A percentile compares a stretch with the other conserved stretches of the same genome.
Conservation (phyloP, 305 asterid genomes). For the Stenogyne calaminthoides region DNA sequence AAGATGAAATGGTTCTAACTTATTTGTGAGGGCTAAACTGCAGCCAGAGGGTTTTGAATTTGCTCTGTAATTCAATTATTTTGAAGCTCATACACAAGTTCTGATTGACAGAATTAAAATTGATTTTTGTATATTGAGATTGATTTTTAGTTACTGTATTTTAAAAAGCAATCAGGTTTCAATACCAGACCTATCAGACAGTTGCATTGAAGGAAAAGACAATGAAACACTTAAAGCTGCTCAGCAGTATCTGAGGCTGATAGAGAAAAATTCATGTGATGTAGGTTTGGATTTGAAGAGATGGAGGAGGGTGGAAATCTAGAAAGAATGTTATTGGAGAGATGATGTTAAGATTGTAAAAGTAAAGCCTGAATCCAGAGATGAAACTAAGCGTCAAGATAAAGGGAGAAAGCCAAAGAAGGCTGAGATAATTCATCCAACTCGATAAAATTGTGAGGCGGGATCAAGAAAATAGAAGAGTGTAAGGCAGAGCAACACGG, state of each 20-base stretch:
- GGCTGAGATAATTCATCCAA: conserved; percentile 46
- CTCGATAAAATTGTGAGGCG: conserved; percentile 35
- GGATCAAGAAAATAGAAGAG: conserved; percentile 31
- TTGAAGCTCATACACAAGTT: background rate
- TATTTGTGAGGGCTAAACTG: conserved; percentile 1
- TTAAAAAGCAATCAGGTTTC: conserved; percentile 55
- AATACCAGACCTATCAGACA: conserved; percentile 81
- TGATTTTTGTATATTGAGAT: conserved; percentile 3
- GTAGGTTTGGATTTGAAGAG: conserved; percentile 43
- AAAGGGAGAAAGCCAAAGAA: conserved; percentile 35
- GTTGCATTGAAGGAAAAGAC: conserved; percentile 87
- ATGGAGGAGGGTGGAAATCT: conserved; percentile 47
- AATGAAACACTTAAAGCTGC: conserved; percentile 90
- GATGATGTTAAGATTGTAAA: conserved; percentile 35
- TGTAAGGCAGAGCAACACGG: conserved; percentile 30
- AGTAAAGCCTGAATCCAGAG: conserved; percentile 39
- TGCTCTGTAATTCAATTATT: background rate
- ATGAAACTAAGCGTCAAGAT: conserved; percentile 33
- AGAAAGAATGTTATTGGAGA: conserved; percentile 34
- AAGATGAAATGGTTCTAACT: background rate
- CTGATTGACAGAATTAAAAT: background rate
- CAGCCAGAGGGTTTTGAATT: background rate
- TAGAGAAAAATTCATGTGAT: conserved; percentile 44
- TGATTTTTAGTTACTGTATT: background rate
- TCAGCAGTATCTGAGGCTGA: conserved; percentile 63